A percentile compares a stretch with the other conserved stretches of the same genome.
phyloP scores from a whole-genome alignment of 2,329 filamentous ascomycete species.

The Sporothrix humicola region DNA sequence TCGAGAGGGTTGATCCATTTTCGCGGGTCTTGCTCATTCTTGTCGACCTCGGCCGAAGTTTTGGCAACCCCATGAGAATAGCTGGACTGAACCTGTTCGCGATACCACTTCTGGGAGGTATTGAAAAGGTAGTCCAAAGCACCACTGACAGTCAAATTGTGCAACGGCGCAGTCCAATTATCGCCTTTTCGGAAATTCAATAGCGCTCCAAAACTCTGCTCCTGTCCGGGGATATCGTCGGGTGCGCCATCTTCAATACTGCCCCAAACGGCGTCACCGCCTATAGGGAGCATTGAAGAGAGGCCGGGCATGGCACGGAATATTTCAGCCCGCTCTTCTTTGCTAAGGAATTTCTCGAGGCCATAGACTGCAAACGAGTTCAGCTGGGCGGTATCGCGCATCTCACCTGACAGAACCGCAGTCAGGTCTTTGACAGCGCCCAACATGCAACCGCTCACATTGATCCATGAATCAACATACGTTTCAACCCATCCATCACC shows the following conservation, averaged over 20 bases:
- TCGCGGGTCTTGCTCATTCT: slow-evolving; percentile 72
- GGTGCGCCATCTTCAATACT: slow-evolving; percentile 79
- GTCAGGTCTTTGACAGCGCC: slow-evolving; percentile 90
- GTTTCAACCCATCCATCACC: slow-evolving; percentile 88
- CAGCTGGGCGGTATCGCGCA: slow-evolving; percentile 96
- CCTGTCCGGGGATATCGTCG: slow-evolving; percentile 78
- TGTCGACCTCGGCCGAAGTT: slow-evolving; percentile 78
- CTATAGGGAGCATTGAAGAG: slow-evolving; percentile 94
- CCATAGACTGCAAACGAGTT: slow-evolving; percentile 97
- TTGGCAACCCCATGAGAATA: slow-evolving; percentile 92
- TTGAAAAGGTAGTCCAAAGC: slow-evolving; percentile 78
- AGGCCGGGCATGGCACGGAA: slow-evolving; percentile 97
- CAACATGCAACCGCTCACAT: slow-evolving; percentile 97
- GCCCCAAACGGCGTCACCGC: slow-evolving; percentile 94
- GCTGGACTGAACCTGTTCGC: slow-evolving; percentile 69
- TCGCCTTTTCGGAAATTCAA: slow-evolving; percentile 77
- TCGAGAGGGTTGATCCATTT: slow-evolving; percentile 98
- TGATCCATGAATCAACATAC: slow-evolving; percentile 94
- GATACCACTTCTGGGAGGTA: slow-evolving; percentile 85
- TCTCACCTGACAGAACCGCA: slow-evolving; percentile 91
- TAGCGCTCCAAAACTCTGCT: slow-evolving; percentile 76
- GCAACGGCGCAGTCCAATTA: slow-evolving; percentile 67
- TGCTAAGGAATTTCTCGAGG: slow-evolving; percentile 91
- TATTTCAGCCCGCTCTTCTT: slow-evolving; percentile 87
- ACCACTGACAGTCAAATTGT: slow-evolving; percentile 81